Percentiles rank a stretch among this genome's conserved stretches.
phyloP scores from a whole-genome alignment of 805 yeast genomes.

The Isabelozyma gotoi region DNA sequence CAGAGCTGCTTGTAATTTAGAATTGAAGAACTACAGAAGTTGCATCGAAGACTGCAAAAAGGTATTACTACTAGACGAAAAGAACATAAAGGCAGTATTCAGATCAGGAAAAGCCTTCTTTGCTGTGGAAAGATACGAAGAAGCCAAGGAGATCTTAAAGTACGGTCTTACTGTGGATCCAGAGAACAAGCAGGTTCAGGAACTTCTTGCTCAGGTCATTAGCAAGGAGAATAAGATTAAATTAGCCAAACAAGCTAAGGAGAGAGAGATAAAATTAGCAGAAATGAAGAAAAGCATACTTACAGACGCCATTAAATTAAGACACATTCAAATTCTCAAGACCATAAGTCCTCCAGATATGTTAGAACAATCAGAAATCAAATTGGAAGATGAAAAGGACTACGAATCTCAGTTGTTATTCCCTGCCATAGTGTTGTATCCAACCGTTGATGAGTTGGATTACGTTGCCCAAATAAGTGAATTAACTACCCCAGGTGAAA shows the following conservation, averaged over 20 bases:
- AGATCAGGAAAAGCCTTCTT: slow-evolving; percentile 82
- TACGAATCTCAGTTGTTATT: slow-evolving; percentile 75
- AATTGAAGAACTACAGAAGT: slow-evolving; percentile 77
- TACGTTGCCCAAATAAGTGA: slow-evolving; percentile 76
- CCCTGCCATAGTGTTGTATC: slow-evolving; percentile 80
- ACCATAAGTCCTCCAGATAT: slow-evolving; percentile 57
- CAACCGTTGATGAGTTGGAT: slow-evolving; percentile 82
- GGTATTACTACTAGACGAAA: slow-evolving; percentile 64
- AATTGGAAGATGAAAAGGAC: slow-evolving; percentile 64
- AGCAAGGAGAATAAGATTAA: slow-evolving; percentile 33
- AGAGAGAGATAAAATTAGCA: slow-evolving; percentile 39
- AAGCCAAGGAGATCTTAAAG: slow-evolving; percentile 62
- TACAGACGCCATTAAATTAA: slow-evolving; percentile 57
- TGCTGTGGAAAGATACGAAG: slow-evolving; percentile 65
- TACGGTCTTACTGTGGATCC: slow-evolving; percentile 67
- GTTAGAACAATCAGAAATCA: slow-evolving; percentile 49
- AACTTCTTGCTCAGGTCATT: slow-evolving; percentile 41
- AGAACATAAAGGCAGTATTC: slow-evolving; percentile 79
- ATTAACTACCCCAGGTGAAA: slow-evolving; percentile 60
- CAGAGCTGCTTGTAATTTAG: slow-evolving; percentile 90
- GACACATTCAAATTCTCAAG: slow-evolving; percentile 53
- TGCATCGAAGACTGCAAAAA: slow-evolving; percentile 84
- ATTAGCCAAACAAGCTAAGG: slow-evolving; percentile 29
- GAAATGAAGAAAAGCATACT: slow-evolving; percentile 45
- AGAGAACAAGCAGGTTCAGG: slow-evolving; percentile 54